Evolutionary conservation across 139 green algal genomes (phyloP), one percentile per base, ranked within the genome.

Genomic region (Auxenochlorella pyrenoidosa): DNA sequence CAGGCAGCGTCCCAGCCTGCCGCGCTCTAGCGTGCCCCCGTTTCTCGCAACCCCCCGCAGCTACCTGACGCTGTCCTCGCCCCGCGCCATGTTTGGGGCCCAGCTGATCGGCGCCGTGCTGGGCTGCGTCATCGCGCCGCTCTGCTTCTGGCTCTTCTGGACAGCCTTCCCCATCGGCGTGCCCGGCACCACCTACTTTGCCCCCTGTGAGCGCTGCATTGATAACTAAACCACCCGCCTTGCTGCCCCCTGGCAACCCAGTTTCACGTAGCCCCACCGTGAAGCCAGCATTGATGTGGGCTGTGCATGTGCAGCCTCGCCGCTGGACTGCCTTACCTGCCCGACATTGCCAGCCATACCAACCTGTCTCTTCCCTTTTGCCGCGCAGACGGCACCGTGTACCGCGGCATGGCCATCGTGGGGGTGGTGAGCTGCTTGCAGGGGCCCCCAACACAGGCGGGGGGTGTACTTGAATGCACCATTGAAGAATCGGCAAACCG

Each of bases 351-450:
- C 65, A 72, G 22, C 19, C 59, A 30, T 28, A 18, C 47, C 47
- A 54, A 54, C 47, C 47, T 28, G 12, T 21, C 73, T 21, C 26
- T 4, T 40, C 41, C 75, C 30, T 38, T 41, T 5, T 34, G 15
- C 43, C 43, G 6, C 32, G 32, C 75, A 82, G 75, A 91, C n/a
- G 87, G 88, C 19, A 77, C 86, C 70, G 89, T 94, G 47, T 94
- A 91, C 80, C 79, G 92, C 58, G 87, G 70, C 63, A 94, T 94
- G 90, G 85, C 92, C 32, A 75, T 91, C 3, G 86, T 94, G 73
- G 90, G 82, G 30, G 54, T 82, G 6, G 72, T 73, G 32, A 73
- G 66, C 36, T 24, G 15, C 8, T n/a, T n/a, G n/a, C n/a, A n/a
- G n/a, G n/a, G n/a, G n/a, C n/a, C n/a, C n/a, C n/a, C n/a, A n/a